Evolutionary conservation across 1,139 yeast species (phyloP).

Genomic region (Blastobotrys indianensis): DNA sequence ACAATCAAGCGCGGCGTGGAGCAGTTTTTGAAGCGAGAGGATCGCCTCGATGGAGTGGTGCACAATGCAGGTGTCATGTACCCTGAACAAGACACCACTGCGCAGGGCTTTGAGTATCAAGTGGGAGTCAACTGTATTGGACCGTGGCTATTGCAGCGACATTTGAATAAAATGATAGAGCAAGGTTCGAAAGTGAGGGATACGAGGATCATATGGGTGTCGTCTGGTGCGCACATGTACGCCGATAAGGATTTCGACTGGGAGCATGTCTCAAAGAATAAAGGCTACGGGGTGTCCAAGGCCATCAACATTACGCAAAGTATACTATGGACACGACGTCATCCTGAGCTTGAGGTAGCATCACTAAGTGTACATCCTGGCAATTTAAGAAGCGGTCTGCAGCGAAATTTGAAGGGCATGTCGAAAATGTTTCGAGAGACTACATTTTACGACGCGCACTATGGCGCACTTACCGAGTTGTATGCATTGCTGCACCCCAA

Average conservation of each 20-base stretch:
- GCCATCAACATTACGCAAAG: slow-evolving; percentile 42
- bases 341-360: slow-evolving; percentile 33
- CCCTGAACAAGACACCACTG: slow-evolving; percentile 29
- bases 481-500: slow-evolving; percentile 43
- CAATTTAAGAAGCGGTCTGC: slow-evolving; percentile 38
- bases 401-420: slow-evolving; percentile 24
- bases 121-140: slow-evolving; percentile 50
- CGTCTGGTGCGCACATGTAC: slow-evolving; percentile 24
- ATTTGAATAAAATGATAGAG: slow-evolving; percentile 41
- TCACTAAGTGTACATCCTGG: slow-evolving; percentile 44
- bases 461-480: slow-evolving; percentile 42
- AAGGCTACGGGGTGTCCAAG: slow-evolving; percentile 43
- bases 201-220: slow-evolving; percentile 42
- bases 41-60: slow-evolving; percentile 28
- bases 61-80: slow-evolving; percentile 20
- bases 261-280: slow-evolving; percentile 33
- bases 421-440: slow-evolving; percentile 1
- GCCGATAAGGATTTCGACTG: slow-evolving; percentile 39
- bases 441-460: slow-evolving; percentile 14
- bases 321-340: slow-evolving; percentile 36
- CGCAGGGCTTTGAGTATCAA: slow-evolving; percentile 47
- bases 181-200: slow-evolving; percentile 29
- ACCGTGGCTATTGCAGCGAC: slow-evolving; percentile 44
- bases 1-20: slow-evolving; percentile 41
- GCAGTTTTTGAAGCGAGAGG: slow-evolving; percentile 28